Percentiles rank a stretch among this genome's conserved stretches.
phyloP scores from a whole-genome alignment of 2,329 filamentous ascomycete species.

The Lasiodiplodia sp. region DNA sequence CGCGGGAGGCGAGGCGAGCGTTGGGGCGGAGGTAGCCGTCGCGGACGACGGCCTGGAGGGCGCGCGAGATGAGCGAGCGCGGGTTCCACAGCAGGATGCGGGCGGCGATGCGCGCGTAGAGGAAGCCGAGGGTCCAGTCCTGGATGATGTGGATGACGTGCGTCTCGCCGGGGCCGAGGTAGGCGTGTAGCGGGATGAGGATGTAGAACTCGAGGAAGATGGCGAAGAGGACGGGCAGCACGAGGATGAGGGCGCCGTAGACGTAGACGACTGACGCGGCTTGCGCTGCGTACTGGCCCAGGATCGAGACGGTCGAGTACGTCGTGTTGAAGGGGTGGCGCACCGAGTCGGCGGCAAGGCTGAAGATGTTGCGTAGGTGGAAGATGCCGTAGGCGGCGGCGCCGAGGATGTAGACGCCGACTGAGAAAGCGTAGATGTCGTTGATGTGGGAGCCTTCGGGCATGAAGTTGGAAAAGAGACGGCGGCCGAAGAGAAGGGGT shows the following conservation, averaged over 20 bases:
- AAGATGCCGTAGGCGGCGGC: conserved; percentile 68
- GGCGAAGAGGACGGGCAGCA: conserved; percentile 82
- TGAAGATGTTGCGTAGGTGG: conserved; percentile 52
- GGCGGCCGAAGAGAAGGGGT: conserved; percentile 84
- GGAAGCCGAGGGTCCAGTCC: conserved; percentile 89
- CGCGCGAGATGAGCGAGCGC: conserved; percentile 74
- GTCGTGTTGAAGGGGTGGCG: conserved; percentile 42
- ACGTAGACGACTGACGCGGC: conserved; percentile 72
- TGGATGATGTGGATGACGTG: conserved; percentile 89
- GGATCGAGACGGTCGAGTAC: conserved; percentile 33
- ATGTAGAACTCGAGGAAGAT: conserved; percentile 87
- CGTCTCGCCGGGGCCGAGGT: conserved; percentile 56
- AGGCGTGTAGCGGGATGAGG: conserved; percentile 84
- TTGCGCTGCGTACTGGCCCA: conserved; percentile 42
- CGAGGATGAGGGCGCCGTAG: conserved; percentile 74
- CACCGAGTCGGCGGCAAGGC: conserved; percentile 38
- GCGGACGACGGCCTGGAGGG: conserved; percentile 75
- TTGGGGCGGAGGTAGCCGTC: conserved; percentile 79
- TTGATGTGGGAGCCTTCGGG: conserved; percentile 74
- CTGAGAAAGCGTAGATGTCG: conserved; percentile 94
- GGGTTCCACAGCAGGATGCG: conserved; percentile 73
- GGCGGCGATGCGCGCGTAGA: conserved; percentile 83
- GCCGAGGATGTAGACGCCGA: conserved; percentile 84
- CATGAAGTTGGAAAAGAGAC: conserved; percentile 75
- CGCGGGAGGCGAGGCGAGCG: conserved; percentile 78